Conservation (phyloP, 371 early-diverging fungal genomes). For the Chytridium lagenaria region DNA sequence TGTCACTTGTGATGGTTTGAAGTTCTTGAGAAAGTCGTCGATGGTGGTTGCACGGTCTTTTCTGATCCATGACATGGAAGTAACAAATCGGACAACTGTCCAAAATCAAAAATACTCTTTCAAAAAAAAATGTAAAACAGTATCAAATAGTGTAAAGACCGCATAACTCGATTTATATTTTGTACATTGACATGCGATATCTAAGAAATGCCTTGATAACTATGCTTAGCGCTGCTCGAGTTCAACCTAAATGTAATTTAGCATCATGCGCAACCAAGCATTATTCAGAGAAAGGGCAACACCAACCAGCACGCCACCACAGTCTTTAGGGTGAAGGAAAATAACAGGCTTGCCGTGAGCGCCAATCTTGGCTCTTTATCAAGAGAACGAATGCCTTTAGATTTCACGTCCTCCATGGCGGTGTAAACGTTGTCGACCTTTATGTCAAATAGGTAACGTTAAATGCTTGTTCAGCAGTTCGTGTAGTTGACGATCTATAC, state of each 20-base stretch:
- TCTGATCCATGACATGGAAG: too few relatives aligned
- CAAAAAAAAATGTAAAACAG: too few relatives aligned
- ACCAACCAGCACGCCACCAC: constrained; percentile 75
- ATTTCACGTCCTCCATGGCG: constrained; percentile 66
- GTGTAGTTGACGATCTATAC: constrained; percentile 28
- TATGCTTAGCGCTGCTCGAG: constrained; percentile 68
- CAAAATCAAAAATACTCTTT: too few relatives aligned
- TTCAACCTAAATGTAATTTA: constrained; percentile 50
- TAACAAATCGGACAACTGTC: too few relatives aligned
- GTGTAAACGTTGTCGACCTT: constrained; percentile 67
- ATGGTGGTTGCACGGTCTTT: background rate
- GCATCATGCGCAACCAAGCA: background rate
- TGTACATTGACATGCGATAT: too few relatives aligned
- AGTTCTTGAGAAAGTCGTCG: background rate
- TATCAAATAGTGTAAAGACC: too few relatives aligned
- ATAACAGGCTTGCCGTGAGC: constrained; percentile 80
- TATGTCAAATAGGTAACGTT: too few relatives aligned
- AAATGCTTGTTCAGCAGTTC: background rate
- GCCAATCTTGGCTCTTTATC: constrained; percentile 77
- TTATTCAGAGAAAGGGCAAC: background rate
- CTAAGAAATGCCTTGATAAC: too few relatives aligned
- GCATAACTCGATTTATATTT: too few relatives aligned
- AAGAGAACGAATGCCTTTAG: constrained; percentile 66
- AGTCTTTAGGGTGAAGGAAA: constrained; percentile 84
- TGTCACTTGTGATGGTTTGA: too few relatives aligned